A percentile compares a stretch with the other conserved stretches of the same genome.
These are phyloP conservation scores for Acanthamoeba rhysodes DNA, from an alignment of 208 protist genomes.

Conservation along the genomic window DNA sequence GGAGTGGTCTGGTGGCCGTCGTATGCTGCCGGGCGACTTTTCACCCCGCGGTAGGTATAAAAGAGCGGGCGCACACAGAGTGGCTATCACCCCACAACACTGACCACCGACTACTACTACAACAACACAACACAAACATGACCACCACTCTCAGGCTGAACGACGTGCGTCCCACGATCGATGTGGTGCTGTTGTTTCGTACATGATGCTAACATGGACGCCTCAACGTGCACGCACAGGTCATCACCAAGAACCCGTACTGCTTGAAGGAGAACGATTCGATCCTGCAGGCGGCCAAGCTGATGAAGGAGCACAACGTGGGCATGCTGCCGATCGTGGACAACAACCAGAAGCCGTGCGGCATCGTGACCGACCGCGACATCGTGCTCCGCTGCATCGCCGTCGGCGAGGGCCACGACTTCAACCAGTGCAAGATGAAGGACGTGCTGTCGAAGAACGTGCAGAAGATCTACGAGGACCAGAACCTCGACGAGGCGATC, in stretches of 20 bases:
- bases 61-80: too few relatives aligned
- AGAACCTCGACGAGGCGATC: not conserved
- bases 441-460: not conserved
- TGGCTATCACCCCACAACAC: too few relatives aligned
- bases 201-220: too few relatives aligned
- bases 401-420: constrained; percentile 24
- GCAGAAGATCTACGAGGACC: not conserved
- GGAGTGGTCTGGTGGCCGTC: too few relatives aligned
- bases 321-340: not conserved
- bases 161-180: too few relatives aligned
- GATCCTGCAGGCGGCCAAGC: not conserved
- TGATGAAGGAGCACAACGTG: not conserved
- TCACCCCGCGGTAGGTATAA: too few relatives aligned
- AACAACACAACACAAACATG: too few relatives aligned
- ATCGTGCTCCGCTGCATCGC: not conserved
- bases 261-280: not conserved
- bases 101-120: too few relatives aligned
- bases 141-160: too few relatives aligned
- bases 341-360: constrained; percentile 1
- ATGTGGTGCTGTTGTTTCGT: too few relatives aligned
- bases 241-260: not conserved
- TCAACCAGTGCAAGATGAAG: constrained; percentile 9
- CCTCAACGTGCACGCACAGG: not conserved
- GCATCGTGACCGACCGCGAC: constrained; percentile 8
- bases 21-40: too few relatives aligned